Evolutionary conservation across 441 rosid genomes (phyloP), one percentile per base, ranked within the genome.

Genomic region (Mallotus repandus): DNA sequence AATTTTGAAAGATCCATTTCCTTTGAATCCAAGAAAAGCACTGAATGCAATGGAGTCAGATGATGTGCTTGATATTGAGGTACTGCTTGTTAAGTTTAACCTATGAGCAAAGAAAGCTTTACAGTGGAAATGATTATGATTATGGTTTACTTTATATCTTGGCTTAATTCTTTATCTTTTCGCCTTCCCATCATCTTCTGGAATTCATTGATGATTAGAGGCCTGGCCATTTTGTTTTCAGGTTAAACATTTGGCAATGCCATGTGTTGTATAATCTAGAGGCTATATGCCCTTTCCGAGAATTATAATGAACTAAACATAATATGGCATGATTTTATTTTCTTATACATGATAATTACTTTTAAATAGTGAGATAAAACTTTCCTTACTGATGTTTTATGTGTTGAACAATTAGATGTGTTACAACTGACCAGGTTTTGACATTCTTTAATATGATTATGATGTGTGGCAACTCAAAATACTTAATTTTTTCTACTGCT

Each of bases 1-100:
- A 80, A 72, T 89, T 72, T 70, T 95, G 65, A 93, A 85, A 74
- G 99, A 95, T 78, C 98, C 94, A 21, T 79, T 72, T 81, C 98
- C 92, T 74, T 60, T 91, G 76, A 85, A 83, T 77, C 81, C 84
- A 50, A 88, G 92, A 80, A 95, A 87, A 84, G 86, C 83, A 48
- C 72, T 58, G 57, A 84, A 84, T 75, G 85, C 89, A 61, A 95
- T 95, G 99, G 97, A 91, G 48, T 79, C 88, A 21, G 98, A 91
- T 68, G 89, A 81, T 70, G 60, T 62, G 67, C 80, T 81, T 76
- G 87, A 76, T 59, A 81, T 76, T 66, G 89, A 89, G 97, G 97
- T 93, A 89, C 19, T 48, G 41, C 10, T 18, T 59, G 6, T 65
- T 54, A 5, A 71, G 52, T 72, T 61, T 21, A 2, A 58, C 41